Evolutionary conservation across 2,329 filamentous ascomycete genomes (phyloP), one percentile per base, ranked within the genome.

Genomic region (Verticillium zaregamsianum): DNA sequence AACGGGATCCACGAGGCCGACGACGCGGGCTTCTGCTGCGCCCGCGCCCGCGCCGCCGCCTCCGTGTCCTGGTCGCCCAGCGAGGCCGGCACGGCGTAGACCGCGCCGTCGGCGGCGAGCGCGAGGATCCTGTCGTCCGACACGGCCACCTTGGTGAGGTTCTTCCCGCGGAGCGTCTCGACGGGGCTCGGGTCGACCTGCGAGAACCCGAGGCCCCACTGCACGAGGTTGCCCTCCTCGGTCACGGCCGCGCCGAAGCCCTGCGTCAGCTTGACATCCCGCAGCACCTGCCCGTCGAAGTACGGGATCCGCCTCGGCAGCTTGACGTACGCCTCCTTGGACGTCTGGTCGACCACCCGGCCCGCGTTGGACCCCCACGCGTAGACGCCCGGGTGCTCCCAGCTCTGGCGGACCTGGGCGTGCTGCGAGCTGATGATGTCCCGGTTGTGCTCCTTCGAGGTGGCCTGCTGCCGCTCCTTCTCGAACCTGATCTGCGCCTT

Each of bases 351-450:
- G 40, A 91, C 91, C n/a, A 97, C 93, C 68, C 85, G 85, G 63
- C 93, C 92, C 17, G 81, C 80, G 70, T 99, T 99, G 20, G 90
- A 92, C 0, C 95, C 95, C 94, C 95, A 99, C 5, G 90, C 87
- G 76, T 96, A 98, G 0, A 98, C 90, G 2, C 93, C 95, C 0
- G 95, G 94, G 63, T 91, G 88, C 75, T 87, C 86, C 82, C 84
- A 87, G 75, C 91, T 96, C 71, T 86, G 87, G 77, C 91, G 92
- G 62, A 97, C 90, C 77, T 97, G 94, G 6, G 92, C 78, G 76
- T 96, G 92, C 73, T 96, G 92, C 12, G 90, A 91, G 71, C 90
- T 94, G 68, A 96, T 86, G 62, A 90, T 76, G 61, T 93, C 90
- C 62, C 90, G 79, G 65, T 89, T 88, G 66, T 92, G 89, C 73